Base-by-base conservation (phyloP, 208 protist genomes). In the Balamuthia mandrillaris region DNA sequence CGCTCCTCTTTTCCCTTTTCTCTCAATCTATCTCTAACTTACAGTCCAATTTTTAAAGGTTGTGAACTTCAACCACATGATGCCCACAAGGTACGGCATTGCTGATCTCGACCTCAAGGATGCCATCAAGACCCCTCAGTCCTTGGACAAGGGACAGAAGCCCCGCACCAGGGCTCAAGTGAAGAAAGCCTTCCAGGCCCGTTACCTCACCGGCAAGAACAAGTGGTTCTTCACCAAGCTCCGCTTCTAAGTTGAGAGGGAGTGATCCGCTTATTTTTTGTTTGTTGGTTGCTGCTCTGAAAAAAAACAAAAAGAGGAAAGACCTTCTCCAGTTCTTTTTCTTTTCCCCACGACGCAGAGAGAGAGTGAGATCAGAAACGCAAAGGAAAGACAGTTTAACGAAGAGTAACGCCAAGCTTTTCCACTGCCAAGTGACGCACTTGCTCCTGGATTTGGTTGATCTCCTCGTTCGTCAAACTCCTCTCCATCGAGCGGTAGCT, bases 201-300 rank as follows among this genome's bases (percentile, higher is more conserved):
- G 91, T 88, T 98, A 98, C 96, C 96, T 96, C 89, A 88, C 94
- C 66, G 97, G 97, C 90, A 96, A 96, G 92, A 98, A 97, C 95
- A 93, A 93, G 85, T 99, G 97, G 97, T 98, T 99, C 95, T 99
- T 99, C 96, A 92, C 97, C 90, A 97, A 97, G 91, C 96, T 99
- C 86, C 93, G 96, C 90, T 99, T 99, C 96, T 99, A 98, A 98
- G 88, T 24, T 41, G 16, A n/a, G n/a, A n/a, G n/a, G n/a, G n/a
- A n/a, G n/a, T n/a, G n/a, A n/a, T n/a, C n/a, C n/a, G n/a, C n/a
- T n/a, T n/a, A n/a, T n/a, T n/a, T n/a, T n/a, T n/a, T n/a, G n/a
- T n/a, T n/a, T n/a, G n/a, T n/a, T n/a, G n/a, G n/a, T n/a, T n/a
- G n/a, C n/a, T n/a, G n/a, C n/a, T n/a, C n/a, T n/a, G n/a, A n/a